Base-by-base conservation (phyloP, 2,329 filamentous ascomycete species). In the Clarireedia paspali region DNA sequence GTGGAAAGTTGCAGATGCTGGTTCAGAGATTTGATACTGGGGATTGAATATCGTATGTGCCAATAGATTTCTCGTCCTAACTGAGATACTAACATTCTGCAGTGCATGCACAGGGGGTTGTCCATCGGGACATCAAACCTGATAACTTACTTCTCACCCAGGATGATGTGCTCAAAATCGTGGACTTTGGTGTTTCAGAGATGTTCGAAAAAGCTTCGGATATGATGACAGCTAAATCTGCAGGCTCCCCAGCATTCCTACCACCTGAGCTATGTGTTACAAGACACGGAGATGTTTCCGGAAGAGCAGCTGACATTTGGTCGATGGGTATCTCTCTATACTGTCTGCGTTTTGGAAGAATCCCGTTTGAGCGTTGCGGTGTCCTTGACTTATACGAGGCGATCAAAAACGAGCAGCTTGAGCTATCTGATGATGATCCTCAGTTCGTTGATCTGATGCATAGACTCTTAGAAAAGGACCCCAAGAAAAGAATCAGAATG, bases 101-200 rank as follows among this genome's bases (percentile, higher is more conserved):
- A 89, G 86, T 99, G 47, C 94, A 99, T 72, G 87, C 88, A 0
- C 94, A 97, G 72, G 91, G 92, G 6, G 89, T 97, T 62, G 88
- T 96, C 15, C 94, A 99, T 70, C 84, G 94, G 53, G 94, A 99
- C 67, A 96, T 99, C 74, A 99, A 99, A 72, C 94, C 94, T 0
- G 94, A 97, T 70, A 99, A 99, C 64, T 86, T 95, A 53, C 80
- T 99, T 6, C 76, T 99, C 40, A 96, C 91, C 0, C 81, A 86
- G 38, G 91, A 96, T 55, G 88, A 97, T 65, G 84, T 96, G n/a
- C 81, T 99, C 52, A 99, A 97, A 70, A 87, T 99, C 62, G 91
- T 95, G 52, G 94, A 97, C 71, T 99, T 99, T 76, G 94, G 94
- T n/a, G 94, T 97, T 6, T 97, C 92, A 1, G 92, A 99, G 69